These are phyloP conservation scores for Gracilaria vermiculophylla DNA, from an alignment of 23 red algal genomes.

Conservation along the genomic window DNA sequence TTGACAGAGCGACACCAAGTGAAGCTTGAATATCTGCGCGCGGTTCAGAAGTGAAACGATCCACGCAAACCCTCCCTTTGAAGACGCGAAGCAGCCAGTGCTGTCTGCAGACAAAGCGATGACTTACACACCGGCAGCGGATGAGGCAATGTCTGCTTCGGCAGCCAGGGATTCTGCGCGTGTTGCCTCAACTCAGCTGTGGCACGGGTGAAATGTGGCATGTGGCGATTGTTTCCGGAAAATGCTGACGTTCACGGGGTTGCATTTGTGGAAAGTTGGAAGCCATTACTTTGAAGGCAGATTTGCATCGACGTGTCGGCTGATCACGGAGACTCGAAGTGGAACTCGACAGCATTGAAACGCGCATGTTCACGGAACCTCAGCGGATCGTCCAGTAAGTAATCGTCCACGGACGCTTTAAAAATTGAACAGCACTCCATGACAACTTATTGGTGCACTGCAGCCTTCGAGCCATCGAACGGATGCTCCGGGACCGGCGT, in stretches of 20 bases:
- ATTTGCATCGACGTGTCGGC: neutral
- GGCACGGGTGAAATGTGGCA: too few relatives aligned
- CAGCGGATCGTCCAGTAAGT: neutral
- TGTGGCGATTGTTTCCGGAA: too few relatives aligned
- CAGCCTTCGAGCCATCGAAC: neutral
- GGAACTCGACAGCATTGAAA: neutral
- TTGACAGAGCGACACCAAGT: too few relatives aligned
- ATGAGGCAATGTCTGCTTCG: too few relatives aligned
- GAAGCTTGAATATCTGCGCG: too few relatives aligned
- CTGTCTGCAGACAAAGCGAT: too few relatives aligned
- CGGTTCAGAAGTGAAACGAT: neutral
- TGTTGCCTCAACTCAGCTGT: too few relatives aligned
- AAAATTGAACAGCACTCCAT: neutral
- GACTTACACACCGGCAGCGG: too few relatives aligned
- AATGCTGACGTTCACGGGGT: too few relatives aligned
- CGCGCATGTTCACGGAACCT: neutral
- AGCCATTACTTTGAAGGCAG: neutral
- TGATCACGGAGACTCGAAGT: neutral
- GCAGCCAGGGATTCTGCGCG: too few relatives aligned
- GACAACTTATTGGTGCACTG: neutral
- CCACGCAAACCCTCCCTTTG: too few relatives aligned
- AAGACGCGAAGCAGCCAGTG: too few relatives aligned
- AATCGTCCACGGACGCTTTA: neutral
- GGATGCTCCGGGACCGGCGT: neutral
- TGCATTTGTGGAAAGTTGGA: neutral